A percentile compares a stretch with the other conserved stretches of the same genome.
Evolutionary conservation across 2,329 filamentous ascomycete genomes (phyloP).

Genomic region (Colletotrichum euphorbiae): DNA sequence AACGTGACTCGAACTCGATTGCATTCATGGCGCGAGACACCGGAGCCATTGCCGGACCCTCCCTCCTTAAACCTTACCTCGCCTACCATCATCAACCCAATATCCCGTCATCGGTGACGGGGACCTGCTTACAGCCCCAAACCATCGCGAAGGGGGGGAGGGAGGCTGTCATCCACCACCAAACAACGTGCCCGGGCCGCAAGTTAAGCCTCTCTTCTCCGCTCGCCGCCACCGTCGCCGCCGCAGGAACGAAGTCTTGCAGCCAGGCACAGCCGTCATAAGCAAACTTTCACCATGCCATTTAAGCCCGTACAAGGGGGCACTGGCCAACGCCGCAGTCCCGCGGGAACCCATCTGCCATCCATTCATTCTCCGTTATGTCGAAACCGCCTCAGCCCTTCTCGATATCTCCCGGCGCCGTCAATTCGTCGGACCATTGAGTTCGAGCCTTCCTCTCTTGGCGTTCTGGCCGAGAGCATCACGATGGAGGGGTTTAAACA

Average conservation of each 20-base stretch:
- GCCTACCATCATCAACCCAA: slow-evolving; percentile 7
- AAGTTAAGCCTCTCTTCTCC: slow-evolving; percentile 24
- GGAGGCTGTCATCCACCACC: slow-evolving; percentile 28
- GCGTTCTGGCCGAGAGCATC: slow-evolving; percentile 1
- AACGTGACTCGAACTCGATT: neutral
- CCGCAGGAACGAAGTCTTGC: slow-evolving; percentile 36
- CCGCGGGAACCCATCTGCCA: slow-evolving; percentile 24
- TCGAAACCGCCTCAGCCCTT: slow-evolving; percentile 31
- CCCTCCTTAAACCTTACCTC: slow-evolving; percentile 25
- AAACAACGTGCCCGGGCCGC: slow-evolving; percentile 38
- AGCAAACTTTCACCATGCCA: neutral
- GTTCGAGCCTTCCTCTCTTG: slow-evolving; percentile 23
- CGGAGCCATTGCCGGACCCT: slow-evolving; percentile 20
- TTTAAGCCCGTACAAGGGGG: neutral
- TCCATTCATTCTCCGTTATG: slow-evolving; percentile 21
- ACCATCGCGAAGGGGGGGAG: slow-evolving; percentile 7
- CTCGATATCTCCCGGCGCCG: slow-evolving; percentile 9
- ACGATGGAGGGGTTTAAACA: neutral
- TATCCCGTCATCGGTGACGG: slow-evolving; percentile 20
- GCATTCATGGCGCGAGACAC: slow-evolving; percentile 13
- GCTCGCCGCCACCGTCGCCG: slow-evolving; percentile 18
- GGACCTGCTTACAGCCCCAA: neutral
- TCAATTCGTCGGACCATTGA: slow-evolving; percentile 22
- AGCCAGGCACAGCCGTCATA: slow-evolving; percentile 19
- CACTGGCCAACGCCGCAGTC: slow-evolving; percentile 14